A percentile compares a stretch with the other conserved stretches of the same genome.
Evolutionary conservation across 768 basidiomycete genomes (phyloP).

Genomic region (Kwoniella dendrophila): DNA sequence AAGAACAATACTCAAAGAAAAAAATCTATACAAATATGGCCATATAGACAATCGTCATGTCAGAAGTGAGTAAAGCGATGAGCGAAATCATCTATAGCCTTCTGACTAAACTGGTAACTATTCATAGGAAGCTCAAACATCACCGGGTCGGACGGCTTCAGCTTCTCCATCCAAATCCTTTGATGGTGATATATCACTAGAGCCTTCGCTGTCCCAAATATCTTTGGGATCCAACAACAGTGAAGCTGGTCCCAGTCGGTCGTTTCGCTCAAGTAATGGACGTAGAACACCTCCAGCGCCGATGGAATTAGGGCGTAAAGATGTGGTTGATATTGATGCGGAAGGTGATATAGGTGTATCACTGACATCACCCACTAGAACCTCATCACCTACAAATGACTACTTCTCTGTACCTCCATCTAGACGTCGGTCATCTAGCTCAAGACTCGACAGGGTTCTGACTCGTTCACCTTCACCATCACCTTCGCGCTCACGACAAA

Average conservation of each 20-base stretch:
- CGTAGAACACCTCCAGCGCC: background rate
- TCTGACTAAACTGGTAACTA: too few species aligned
- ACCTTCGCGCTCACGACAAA: background rate
- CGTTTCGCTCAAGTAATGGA: background rate
- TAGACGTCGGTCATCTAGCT: background rate
- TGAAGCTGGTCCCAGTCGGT: conserved; percentile 13
- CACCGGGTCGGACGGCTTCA: background rate
- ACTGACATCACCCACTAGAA: conserved; percentile 6
- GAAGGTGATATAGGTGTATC: conserved; percentile 20
- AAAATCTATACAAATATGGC: too few species aligned
- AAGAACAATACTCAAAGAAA: too few species aligned
- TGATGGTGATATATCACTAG: background rate
- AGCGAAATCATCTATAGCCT: too few species aligned
- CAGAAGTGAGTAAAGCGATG: too few species aligned
- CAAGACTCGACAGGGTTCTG: background rate
- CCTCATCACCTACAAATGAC: conserved; percentile 11
- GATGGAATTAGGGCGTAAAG: background rate
- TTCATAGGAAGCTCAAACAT: background rate
- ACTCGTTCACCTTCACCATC: conserved; percentile 15
- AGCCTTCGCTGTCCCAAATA: conserved; percentile 4
- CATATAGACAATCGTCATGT: too few species aligned
- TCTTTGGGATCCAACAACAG: conserved; percentile 2
- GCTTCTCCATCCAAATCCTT: conserved; percentile 1
- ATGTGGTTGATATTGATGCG: conserved; percentile 5
- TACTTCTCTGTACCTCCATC: background rate